Evolutionary conservation across 257 asterid genomes (phyloP), one percentile per base, ranked within the genome.

Genomic region (Salvia splendens): DNA sequence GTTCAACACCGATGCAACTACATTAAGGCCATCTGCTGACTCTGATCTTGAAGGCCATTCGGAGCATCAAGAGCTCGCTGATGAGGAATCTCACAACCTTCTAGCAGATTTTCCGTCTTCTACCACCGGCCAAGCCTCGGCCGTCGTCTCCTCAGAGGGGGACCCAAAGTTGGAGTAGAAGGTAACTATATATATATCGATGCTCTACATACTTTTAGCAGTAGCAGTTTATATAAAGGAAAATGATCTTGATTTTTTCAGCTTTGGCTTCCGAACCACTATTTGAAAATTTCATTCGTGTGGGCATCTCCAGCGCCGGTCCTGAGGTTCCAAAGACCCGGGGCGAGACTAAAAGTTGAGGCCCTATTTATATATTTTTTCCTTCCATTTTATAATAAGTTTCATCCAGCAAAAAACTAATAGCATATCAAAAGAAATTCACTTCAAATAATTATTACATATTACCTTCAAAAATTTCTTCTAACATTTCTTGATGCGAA

Each of bases 81-180:
- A 74, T 30, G 91, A 80, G 62, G 82, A 66, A 5, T 73, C 86
- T 35, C 75, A 8, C 4, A 50, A 64, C 42, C 83, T 85, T 72
- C 79, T 81, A 40, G 72, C 65, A 8, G 79, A 71, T 54, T 40
- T 54, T 4, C 45, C 71, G 4, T 11, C 75, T 28, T 59, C 67
- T 12, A 38, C 63, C 57, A 67, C 53, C 0, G 45, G 55, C 40
- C 64, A 69, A 7, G 61, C 14, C 12, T 55, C 71, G 12, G 75
- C 72, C 58, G 42, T 48, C 50, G 42, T 48, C 59, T 53, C 20
- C 14, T 3, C 46, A 11, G 73, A 48, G 45, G 79, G 20, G 36
- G 52, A 57, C 35, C 5, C 63, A 8, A 73, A 78, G 55, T n/a
- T 48, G 75, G 79, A 70, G 74, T 84, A 79, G 80, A 61, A 71